These are phyloP conservation scores for Kwoniella dejecticola DNA, from an alignment of 768 basidiomycete species.

Conservation along the genomic window DNA sequence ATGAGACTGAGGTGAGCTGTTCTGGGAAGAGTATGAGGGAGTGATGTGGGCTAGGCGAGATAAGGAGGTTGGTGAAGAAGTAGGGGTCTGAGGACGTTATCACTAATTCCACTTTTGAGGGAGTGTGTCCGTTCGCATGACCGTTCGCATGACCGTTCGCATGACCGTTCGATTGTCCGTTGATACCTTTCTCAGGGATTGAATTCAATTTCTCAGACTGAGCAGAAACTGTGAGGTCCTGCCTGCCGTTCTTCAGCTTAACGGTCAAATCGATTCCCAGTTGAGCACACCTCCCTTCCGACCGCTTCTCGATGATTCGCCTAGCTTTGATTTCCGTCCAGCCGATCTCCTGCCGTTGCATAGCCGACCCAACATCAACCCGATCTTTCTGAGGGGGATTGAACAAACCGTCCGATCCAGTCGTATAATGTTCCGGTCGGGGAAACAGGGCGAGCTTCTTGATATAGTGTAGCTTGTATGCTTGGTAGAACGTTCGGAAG, in stretches of 20 bases:
- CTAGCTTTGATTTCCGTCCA: slow-evolving; percentile 52
- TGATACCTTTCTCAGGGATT: not conserved
- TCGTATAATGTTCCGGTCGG: slow-evolving; percentile 59
- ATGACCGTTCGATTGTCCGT: slow-evolving; percentile 55
- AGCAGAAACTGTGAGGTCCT: not conserved
- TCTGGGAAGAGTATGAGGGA: slow-evolving; percentile 37
- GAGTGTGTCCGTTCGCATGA: no score
- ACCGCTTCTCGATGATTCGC: slow-evolving; percentile 37
- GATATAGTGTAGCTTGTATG: slow-evolving; percentile 65
- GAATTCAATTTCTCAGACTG: slow-evolving; percentile 40
- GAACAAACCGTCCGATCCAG: slow-evolving; percentile 17
- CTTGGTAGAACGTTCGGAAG: slow-evolving; percentile 66
- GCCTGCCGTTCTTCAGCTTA: slow-evolving; percentile 53
- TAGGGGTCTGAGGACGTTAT: slow-evolving; percentile 54
- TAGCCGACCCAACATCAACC: slow-evolving; percentile 34
- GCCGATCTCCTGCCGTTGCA: slow-evolving; percentile 56
- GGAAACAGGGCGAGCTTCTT: slow-evolving; percentile 64
- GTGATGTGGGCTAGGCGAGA: slow-evolving; percentile 33
- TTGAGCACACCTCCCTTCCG: slow-evolving; percentile 52
- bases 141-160: slow-evolving; percentile 47
- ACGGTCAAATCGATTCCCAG: slow-evolving; percentile 57
- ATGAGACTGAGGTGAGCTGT: slow-evolving; percentile 32
- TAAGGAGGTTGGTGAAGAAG: slow-evolving; percentile 40
- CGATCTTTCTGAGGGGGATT: slow-evolving; percentile 45
- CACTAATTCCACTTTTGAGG: slow-evolving; percentile 58